A percentile compares a stretch with the other conserved stretches of the same genome.
These are phyloP conservation scores for Elaphomyces granulatus DNA, from an alignment of 495 filamentous ascomycete species.

Conservation along the genomic window DNA sequence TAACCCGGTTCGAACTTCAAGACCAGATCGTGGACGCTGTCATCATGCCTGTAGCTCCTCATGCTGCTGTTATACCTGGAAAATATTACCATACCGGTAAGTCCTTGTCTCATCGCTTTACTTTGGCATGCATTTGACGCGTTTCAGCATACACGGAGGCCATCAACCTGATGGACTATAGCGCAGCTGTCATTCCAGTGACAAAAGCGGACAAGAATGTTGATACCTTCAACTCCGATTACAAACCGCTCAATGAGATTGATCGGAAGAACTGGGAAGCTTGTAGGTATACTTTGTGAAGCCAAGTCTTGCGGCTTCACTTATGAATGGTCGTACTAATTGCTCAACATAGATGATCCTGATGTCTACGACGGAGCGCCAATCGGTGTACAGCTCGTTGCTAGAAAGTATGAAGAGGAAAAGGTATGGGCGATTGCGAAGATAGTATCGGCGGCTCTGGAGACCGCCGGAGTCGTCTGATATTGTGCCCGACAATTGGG, in stretches of 20 bases:
- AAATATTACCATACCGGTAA: slow-evolving; percentile 27
- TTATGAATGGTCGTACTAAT: too few relatives aligned
- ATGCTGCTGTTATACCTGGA: slow-evolving; percentile 34
- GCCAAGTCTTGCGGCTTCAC: slow-evolving; percentile 2
- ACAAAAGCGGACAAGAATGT: slow-evolving; percentile 38
- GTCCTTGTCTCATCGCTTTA: neutral
- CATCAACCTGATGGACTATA: slow-evolving; percentile 46
- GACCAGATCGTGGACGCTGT: slow-evolving; percentile 31
- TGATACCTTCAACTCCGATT: slow-evolving; percentile 27
- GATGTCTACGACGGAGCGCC: slow-evolving; percentile 40
- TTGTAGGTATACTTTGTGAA: slow-evolving; percentile 33
- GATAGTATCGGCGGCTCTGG: neutral
- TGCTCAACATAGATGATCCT: slow-evolving; percentile 39
- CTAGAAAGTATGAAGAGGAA: slow-evolving; percentile 2
- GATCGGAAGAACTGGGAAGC: slow-evolving; percentile 31
- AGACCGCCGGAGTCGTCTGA: neutral
- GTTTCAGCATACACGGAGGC: slow-evolving; percentile 33
- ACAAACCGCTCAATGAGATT: slow-evolving; percentile 23
- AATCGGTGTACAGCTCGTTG: slow-evolving; percentile 34
- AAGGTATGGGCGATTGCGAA: slow-evolving; percentile 1
- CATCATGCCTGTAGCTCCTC: slow-evolving; percentile 31
- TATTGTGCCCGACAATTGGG: too few relatives aligned
- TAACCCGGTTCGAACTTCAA: too few relatives aligned
- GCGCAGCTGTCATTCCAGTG: slow-evolving; percentile 41
- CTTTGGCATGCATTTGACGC: neutral